phyloP scores from a whole-genome alignment of 1,139 yeast genomes.

The Zygotorulaspora mrakii region DNA sequence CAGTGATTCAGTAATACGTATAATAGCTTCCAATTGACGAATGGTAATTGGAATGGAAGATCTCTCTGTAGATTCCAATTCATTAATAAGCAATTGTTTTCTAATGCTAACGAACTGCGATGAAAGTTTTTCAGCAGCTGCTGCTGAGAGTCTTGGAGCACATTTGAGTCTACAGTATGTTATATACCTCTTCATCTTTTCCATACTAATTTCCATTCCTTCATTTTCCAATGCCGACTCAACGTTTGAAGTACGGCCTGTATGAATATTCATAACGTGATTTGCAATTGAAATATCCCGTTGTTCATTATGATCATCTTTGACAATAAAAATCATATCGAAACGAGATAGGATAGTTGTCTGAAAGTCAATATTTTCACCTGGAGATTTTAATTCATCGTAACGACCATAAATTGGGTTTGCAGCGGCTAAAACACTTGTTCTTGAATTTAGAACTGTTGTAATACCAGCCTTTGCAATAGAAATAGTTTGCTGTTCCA shows the following conservation, averaged over 20 bases:
- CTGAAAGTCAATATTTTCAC: slow-evolving; percentile 96
- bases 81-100: slow-evolving; percentile 76
- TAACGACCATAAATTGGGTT: slow-evolving; percentile 96
- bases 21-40: slow-evolving; percentile 95
- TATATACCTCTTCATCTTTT: slow-evolving; percentile 85
- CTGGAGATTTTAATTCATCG: slow-evolving; percentile 93
- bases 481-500: slow-evolving; percentile 99
- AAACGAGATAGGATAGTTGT: slow-evolving; percentile 94
- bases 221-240: slow-evolving; percentile 53
- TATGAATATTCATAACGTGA: slow-evolving; percentile 93
- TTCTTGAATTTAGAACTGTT: slow-evolving; percentile 89
- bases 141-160: slow-evolving; percentile 88
- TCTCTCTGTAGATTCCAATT: slow-evolving; percentile 77
- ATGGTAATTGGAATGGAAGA: slow-evolving; percentile 96
- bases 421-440: slow-evolving; percentile 96
- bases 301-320: slow-evolving; percentile 85
- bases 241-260: slow-evolving; percentile 54
- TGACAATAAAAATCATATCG: slow-evolving; percentile 96
- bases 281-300: slow-evolving; percentile 88
- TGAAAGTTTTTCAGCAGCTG: slow-evolving; percentile 88
- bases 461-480: slow-evolving; percentile 99
- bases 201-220: slow-evolving; percentile 70
- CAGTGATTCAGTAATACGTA: slow-evolving; percentile 90
- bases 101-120: slow-evolving; percentile 92
- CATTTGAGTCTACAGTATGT: slow-evolving; percentile 85